phyloP scores from a whole-genome alignment of 2,329 filamentous ascomycete genomes.

The Colletotrichum sp. region DNA sequence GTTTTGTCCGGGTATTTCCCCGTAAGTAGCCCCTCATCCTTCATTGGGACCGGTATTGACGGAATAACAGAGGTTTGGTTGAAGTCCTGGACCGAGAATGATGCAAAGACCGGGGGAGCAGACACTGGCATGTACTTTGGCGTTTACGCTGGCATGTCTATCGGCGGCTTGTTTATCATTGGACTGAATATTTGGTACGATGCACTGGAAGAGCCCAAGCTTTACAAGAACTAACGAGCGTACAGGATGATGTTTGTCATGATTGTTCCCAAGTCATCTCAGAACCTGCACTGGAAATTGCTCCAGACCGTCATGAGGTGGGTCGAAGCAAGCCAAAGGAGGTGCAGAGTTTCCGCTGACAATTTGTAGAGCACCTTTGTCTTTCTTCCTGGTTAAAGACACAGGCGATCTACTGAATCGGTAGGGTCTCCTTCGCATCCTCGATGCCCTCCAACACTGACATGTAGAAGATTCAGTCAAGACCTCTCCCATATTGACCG shows the following conservation, averaged over 20 bases:
- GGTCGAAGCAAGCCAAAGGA: accelerated
- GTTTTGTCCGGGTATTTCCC: not conserved
- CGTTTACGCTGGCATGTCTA: conserved; percentile 13
- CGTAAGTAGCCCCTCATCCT: not conserved
- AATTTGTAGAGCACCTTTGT: not conserved
- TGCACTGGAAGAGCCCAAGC: not conserved
- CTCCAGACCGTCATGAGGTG: conserved; percentile 8
- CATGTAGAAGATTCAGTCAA: conserved; percentile 25
- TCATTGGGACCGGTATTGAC: not conserved
- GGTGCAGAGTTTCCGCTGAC: not conserved
- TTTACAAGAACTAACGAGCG: not conserved
- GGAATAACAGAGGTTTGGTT: conserved; percentile 9
- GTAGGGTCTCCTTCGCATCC: not conserved
- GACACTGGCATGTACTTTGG: conserved; percentile 32
- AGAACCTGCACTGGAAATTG: not conserved
- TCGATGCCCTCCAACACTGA: not conserved
- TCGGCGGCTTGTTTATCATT: not conserved
- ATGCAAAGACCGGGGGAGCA: conserved; percentile 7
- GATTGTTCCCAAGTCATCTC: not conserved
- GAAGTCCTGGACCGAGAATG: conserved; percentile 21
- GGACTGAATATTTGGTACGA: not conserved
- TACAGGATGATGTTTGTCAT: conserved; percentile 6
- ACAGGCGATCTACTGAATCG: conserved; percentile 25
- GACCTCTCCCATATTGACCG: conserved; percentile 30
- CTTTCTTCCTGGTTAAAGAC: conserved; percentile 27